Evolutionary conservation across 2,329 filamentous ascomycete species (phyloP), one percentile per base, ranked within the genome.

Genomic region (Apiospora phragmitis): DNA sequence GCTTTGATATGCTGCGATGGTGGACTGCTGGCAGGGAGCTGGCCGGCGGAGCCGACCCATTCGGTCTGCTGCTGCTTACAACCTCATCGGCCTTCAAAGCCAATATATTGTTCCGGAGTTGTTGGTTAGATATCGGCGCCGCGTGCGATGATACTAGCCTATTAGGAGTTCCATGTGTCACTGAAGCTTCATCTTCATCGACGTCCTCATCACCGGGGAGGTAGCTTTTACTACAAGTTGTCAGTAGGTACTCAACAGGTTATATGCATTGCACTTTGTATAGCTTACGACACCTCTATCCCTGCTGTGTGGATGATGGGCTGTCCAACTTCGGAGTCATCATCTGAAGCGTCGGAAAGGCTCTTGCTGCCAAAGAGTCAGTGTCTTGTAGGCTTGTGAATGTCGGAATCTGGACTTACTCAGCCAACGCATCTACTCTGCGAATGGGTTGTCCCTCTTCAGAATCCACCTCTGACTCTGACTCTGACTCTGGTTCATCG

Each of bases 191-290:
- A 72, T 7, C 68, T 6, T 69, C 51, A 51, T 71, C 43, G 21
- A 47, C 29, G 75, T 75, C 65, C n/a, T 70, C 68, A 11, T 69
- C 47, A 55, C 71, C 72, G 67, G 75, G 69, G 47, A 79, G 75
- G 42, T 77, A 76, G 70, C 71, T 78, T 62, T 69, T 74, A 49
- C 77, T 79, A 55, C 14, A n/a, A 65, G 49, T 9, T 67, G 72
- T 79, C 69, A 78, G 74, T 65, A 71, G n/a, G 7, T 11, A n/a
- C 4, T 24, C 9, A 38, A 67, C 21, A 12, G 29, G 12, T 49
- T 38, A 42, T 21, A 6, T 26, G 21, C n/a, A 38, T 21, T 66
- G 43, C 29, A 24, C 35, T 47, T n/a, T 24, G 26, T 3, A 18
- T 18, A 55, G 16, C 42, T 47, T 68, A 49, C 67, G n/a, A 21